Evolutionary conservation across 2,329 filamentous ascomycete genomes (phyloP), one percentile per base, ranked within the genome.

Genomic region (Davidsoniella virescens): DNA sequence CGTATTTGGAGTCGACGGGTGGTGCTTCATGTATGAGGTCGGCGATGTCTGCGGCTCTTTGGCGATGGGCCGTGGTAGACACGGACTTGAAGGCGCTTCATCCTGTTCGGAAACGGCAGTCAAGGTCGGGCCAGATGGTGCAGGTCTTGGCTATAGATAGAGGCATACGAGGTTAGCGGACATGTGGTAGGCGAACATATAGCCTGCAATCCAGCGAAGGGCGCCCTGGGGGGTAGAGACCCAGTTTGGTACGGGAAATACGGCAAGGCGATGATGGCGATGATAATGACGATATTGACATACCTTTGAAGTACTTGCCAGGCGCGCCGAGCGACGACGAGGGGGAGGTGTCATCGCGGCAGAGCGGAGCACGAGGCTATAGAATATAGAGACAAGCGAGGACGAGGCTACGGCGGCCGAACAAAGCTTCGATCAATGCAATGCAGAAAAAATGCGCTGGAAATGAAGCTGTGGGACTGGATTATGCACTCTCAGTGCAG

Each of bases 1-100:
- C 12, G 72, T 74, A 39, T 70, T 72, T 4, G 87, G 87, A 1
- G 84, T 82, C 3, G 67, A 66, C 45, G 58, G 57, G 37, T 54
- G 53, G 25, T 50, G 44, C n/a, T 44, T 51, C 42, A 50, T 43
- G 12, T 10, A 17, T n/a, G 48, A 50, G 20, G 42, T 47, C 1
- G 52, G 48, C 39, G 52, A 48, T 7, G 47, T 48, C 40, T 45
- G 52, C 10, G 52, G 40, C 23, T 48, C 41, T 4, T 23, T 39
- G 33, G 44, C 14, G 26, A 36, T 36, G 12, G 39, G 47, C 12
- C 43, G 47, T 18, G 51, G 51, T 4, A 53, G 47, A 26, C 37
- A 44, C 18, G 51, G 51, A 29, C 51, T 53, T 3, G 20, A 53
- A 4, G 63, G 60, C 5, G 57, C 61, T 51, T 72, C 69, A 50